Percentiles rank a stretch among this genome's conserved stretches.
Evolutionary conservation across 176 grass and related monocot genomes (phyloP).

Genomic region (maize (Zea mays)): DNA sequence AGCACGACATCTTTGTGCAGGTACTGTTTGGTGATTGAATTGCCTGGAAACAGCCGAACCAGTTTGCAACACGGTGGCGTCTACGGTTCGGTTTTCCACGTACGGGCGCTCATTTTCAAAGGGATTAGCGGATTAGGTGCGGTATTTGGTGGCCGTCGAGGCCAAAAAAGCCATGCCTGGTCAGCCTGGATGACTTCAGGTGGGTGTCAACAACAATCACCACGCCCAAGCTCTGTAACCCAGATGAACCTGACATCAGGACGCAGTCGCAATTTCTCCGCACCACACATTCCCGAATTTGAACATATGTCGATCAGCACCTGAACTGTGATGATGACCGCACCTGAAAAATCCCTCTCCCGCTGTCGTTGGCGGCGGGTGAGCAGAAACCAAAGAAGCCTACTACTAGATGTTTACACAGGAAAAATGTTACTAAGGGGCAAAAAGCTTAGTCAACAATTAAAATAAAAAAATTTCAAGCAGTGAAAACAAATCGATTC

Average conservation of each 20-base stretch:
- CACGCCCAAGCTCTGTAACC: background rate
- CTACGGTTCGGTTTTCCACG: background rate
- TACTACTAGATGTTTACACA: no score
- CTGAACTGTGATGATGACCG: no score
- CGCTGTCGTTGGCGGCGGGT: no score
- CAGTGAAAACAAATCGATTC: no score
- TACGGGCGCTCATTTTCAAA: background rate
- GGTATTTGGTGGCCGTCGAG: conserved; percentile 30
- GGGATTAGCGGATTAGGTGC: conserved; percentile 21
- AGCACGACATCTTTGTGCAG: conserved; percentile 29
- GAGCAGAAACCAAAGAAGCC: no score
- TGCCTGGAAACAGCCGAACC: conserved; percentile 31
- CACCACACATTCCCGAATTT: background rate
- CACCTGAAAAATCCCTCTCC: no score
- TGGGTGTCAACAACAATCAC: background rate
- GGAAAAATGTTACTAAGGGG: no score
- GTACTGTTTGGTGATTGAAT: background rate
- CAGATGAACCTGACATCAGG: background rate
- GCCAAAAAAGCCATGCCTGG: background rate
- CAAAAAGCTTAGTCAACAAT: no score
- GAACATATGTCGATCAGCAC: no score
- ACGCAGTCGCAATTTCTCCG: background rate
- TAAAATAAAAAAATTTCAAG: no score
- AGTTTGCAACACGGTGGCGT: background rate
- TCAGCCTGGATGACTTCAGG: background rate